Evolutionary conservation across 2,329 filamentous ascomycete species (phyloP), one percentile per base, ranked within the genome.

Genomic region (Parascedosporium putredinis): DNA sequence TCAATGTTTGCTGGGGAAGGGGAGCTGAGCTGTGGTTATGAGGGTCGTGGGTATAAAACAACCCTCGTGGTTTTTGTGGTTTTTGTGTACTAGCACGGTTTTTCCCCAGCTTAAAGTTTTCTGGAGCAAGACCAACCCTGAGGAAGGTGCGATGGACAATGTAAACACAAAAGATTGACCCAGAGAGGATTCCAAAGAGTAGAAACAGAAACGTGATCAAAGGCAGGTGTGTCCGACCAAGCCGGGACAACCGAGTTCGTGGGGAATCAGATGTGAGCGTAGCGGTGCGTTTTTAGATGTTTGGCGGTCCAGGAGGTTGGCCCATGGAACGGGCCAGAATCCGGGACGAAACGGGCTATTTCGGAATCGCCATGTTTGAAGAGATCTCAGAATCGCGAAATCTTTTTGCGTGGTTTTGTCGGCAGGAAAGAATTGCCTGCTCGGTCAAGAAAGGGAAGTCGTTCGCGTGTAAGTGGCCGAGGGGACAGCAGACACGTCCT

Each of bases 371-470:
- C 38, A 42, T 42, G 20, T 42, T 42, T 16, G 38, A 20, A 22
- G 38, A 42, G 16, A 18, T 6, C 12, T 12, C 12, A 42, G 16
- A 42, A 10, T 16, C 18, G 38, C n/a, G n/a, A n/a, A n/a, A n/a
- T 42, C 10, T 42, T 42, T 16, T 22, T 42, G 16, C 20, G 38
- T 8, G 20, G 33, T 36, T 36, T 36, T n/a, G n/a, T n/a, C 27
- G 27, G 27, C 27, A 31, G 27, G 27, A 31, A 7, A 10, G 20
- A 20, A 42, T 20, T 42, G 38, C 38, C 38, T 42, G 38, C 38
- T 42, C 38, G 38, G 38, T 42, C 16, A 42, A 42, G 38, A 42
- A 42, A 42, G 20, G 38, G 38, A 42, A 42, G 38, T 4, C 38
- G 38, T 42, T 42, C 38, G 38, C 38, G 38, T 42, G 38, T 42